Evolutionary conservation across 2,329 filamentous ascomycete species (phyloP), one percentile per base, ranked within the genome.

Genomic region (Epichloe gansuensis): DNA sequence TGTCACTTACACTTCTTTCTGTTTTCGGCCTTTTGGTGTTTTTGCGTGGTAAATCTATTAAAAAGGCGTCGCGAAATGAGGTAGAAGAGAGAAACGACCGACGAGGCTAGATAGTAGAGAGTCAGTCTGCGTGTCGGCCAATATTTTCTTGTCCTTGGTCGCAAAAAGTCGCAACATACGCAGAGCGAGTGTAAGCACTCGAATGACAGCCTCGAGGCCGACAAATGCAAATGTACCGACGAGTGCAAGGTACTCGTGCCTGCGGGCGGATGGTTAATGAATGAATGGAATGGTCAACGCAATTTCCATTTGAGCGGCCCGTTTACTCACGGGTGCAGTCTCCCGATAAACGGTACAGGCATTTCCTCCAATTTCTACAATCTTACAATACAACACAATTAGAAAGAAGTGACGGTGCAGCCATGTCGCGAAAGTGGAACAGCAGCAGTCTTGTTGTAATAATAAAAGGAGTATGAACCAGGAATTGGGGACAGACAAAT

Each of bases 231-330:
- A 86, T 7, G 91, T 97, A 51, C 83, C 82, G 46, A 93, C 70
- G 43, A 98, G 80, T 40, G 90, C 89, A 56, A 94, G 70, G 71
- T 97, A 97, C 72, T 98, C 90, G 68, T 78, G 78, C 67, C 86
- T 89, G 27, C 25, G 39, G 6, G 9, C 9, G 15, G 11, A 4
- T 31, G 34, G n/a, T 23, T 3, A 17, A 27, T 27, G 17, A 41
- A 17, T 13, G 34, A 17, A 31, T 46, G 17, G 17, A 34, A 50
- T 49, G 42, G 53, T 53, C 25, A 52, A 43, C 38, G 47, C 51
- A 49, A 48, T 47, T 25, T 42, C 47, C 46, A 47, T 49, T 47
- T 48, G 46, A 43, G 43, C 12, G 8, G 31, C 31, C 31, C 9
- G 31, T 31, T 17, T 17, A 69, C 74, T 65, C 59, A 78, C 75